Base-by-base conservation (phyloP, 2,329 filamentous ascomycete genomes). In the Fusarium protoensiforme region DNA sequence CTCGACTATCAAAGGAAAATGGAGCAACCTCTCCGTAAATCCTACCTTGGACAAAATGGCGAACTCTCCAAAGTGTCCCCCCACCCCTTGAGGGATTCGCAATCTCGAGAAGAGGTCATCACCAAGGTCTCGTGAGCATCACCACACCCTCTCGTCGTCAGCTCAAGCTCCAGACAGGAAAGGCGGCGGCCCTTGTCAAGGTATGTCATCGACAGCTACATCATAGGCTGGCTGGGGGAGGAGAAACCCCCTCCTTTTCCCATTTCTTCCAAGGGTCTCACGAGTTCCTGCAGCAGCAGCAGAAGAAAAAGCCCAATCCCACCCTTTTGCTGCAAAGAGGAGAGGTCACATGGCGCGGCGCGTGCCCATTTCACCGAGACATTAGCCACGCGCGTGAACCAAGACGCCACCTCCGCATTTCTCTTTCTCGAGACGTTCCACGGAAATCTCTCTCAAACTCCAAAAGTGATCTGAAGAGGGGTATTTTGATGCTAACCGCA, bases 361-460 rank as follows among this genome's bases (percentile, higher is more conserved):
- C 61, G 43, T 59, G 53, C 54, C 31, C 61, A 68, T 46, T 27
- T 27, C 59, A 16, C 59, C 43, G 59, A 72, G 57, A 72, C 69
- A 65, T 69, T 39, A 27, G 54, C 54, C 33, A 57, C 36, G 33
- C 35, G 54, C 54, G 54, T 14, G 39, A 73, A 74, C 67, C 53
- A 61, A 74, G 57, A 65, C 71, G 71, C 71, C 71, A 74, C 71
- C 71, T 74, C 71, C 71, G 58, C 71, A 72, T 63, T 67, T 38
- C 20, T 33, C 27, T 67, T 29, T n/a, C 20, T 31, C 20, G 20
- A 64, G 7, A 39, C 31, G 63, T 54, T 65, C 35, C 56, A 61
- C 56, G 35, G 27, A 29, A 35, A 18, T 43, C 46, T 51, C 43
- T 27, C 43, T 22, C n/a, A 39, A 31, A 51, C 46, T 51, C 46